Base-by-base conservation (phyloP, 1,284 basidiomycete genomes). In the Cutaneotrichosporon dermatis region DNA sequence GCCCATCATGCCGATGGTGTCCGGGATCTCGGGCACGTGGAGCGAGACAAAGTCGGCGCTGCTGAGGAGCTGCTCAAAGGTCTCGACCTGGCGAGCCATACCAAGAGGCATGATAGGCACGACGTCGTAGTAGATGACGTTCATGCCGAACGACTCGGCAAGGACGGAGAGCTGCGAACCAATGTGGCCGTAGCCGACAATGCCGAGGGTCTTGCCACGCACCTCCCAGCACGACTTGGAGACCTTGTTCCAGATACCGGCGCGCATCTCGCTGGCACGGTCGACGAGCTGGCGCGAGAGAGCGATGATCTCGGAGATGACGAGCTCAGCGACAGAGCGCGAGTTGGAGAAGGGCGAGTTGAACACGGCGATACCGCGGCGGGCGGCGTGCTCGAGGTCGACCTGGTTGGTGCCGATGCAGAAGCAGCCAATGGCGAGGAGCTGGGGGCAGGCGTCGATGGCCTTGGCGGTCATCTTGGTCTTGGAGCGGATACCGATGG, bases 311-410 rank as follows among this genome's bases (percentile, higher is more conserved):
- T 99, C 96, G 62, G 87, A 85, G 76, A 99, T 88, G 76, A 99
- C 96, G 52, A 99, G 87, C 81, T 99, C 96, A 51, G 96, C 96
- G 54, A 99, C 96, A 0, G 95, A 98, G 65, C 96, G 91, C 45
- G 96, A 99, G 81, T 99, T 99, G 77, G 96, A 95, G 81, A 99
- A 99, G 39, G 96, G 96, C 11, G 95, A 99, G 80, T 99, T 99
- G 85, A 99, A 99, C 57, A 99, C 96, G 42, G 94, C 91, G 66
- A 99, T 90, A 68, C 96, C 96, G 59, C 88, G 87, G 61, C 86
- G 85, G 52, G 90, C 86, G 42, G 95, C 93, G 4, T 89, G 85
- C 48, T 79, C 67, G 54, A 99, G 87, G 77, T 98, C 93, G 70
- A 99, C 96, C 79, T 99, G 96, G 80, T 99, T 99, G 63, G 93